phyloP scores from a whole-genome alignment of 805 yeast species.

The Starmerella tilneyi region DNA sequence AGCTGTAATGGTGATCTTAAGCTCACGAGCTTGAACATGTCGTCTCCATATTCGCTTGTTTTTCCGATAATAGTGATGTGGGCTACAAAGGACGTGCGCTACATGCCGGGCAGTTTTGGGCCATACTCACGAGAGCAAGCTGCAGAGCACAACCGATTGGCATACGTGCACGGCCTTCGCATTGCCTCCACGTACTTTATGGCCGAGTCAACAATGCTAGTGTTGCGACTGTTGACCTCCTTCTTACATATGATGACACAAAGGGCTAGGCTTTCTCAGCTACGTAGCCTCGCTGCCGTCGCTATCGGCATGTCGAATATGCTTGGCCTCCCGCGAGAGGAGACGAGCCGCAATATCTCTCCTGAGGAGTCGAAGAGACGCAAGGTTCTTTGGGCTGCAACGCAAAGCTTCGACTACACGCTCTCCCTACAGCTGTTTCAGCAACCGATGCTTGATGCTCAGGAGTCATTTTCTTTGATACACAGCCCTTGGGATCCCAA shows the following conservation, averaged over 20 bases:
- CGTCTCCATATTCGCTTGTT: constrained; percentile 17
- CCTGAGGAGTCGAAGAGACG: constrained; percentile 34
- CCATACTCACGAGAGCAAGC: constrained; percentile 4
- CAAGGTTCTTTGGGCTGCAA: constrained; percentile 41
- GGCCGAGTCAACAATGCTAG: constrained; percentile 14
- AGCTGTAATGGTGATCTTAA: constrained; percentile 14
- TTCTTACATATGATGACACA: constrained; percentile 23
- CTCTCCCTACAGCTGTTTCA: constrained; percentile 40
- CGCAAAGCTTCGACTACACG: constrained; percentile 41
- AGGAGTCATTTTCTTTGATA: constrained; percentile 28
- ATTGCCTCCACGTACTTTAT: constrained; percentile 38
- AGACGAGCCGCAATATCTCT: constrained; percentile 34
- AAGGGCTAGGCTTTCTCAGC: constrained; percentile 20
- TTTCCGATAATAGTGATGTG: constrained; percentile 12
- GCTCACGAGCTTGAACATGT: constrained; percentile 5
- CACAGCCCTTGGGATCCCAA: constrained; percentile 15
- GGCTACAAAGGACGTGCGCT: constrained; percentile 1
- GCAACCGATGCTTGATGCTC: constrained; percentile 36
- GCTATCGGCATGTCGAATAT: constrained; percentile 48
- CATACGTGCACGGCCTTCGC: constrained; percentile 40
- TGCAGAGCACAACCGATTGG: constrained; percentile 36
- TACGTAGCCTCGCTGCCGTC: constrained; percentile 35
- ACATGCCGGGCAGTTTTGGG: neutral
- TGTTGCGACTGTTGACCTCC: constrained; percentile 37
- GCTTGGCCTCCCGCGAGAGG: constrained; percentile 47